Percentiles rank a stretch among this genome's conserved stretches.
Conservation (phyloP, 2,329 filamentous ascomycete species). For the Fusarium pseudonygamai region DNA sequence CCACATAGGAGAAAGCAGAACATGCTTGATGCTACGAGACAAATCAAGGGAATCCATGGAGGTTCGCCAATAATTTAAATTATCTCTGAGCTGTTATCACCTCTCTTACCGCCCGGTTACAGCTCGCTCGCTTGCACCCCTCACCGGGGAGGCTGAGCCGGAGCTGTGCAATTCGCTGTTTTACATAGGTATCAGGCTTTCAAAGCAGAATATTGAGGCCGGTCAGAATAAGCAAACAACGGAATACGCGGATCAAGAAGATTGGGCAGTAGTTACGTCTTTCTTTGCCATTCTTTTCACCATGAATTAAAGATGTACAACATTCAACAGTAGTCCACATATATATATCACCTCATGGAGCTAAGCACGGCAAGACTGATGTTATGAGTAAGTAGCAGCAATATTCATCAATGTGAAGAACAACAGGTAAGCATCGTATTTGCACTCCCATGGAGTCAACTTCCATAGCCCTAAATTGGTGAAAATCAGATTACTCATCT, state of each 20-base stretch:
- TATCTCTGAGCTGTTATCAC: constrained; percentile 4
- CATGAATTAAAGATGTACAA: neutral
- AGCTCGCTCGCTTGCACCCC: constrained; percentile 31
- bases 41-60: neutral
- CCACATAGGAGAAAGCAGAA: neutral
- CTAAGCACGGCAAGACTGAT: neutral
- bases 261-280: constrained; percentile 11
- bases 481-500: constrained; percentile 14
- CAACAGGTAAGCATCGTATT: neutral
- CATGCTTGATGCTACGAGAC: neutral
- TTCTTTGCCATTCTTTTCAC: neutral
- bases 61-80: neutral
- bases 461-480: neutral
- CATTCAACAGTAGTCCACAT: neutral
- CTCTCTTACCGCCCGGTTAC: constrained; percentile 29
- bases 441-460: constrained; percentile 12
- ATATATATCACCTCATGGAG: neutral
- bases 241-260: constrained; percentile 15
- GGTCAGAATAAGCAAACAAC: constrained; percentile 23
- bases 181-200: constrained; percentile 12
- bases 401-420: neutral
- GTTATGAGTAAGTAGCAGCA: neutral
- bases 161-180: constrained; percentile 32
- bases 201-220: constrained; percentile 22
- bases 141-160: constrained; percentile 35